These are phyloP conservation scores for Annona cherimola DNA, from an alignment of 164 flowering plant species.

Conservation along the genomic window DNA sequence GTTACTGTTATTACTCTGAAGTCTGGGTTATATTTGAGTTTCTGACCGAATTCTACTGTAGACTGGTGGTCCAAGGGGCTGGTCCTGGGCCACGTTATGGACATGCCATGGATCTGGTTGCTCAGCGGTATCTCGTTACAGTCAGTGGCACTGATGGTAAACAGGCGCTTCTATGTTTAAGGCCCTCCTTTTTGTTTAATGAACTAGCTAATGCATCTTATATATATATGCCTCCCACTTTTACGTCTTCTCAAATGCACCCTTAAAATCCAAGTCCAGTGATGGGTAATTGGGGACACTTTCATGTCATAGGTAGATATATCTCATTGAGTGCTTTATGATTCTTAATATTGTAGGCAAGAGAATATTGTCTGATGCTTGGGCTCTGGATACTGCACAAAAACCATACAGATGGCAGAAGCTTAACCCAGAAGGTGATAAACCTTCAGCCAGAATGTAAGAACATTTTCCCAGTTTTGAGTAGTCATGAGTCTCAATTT, in stretches of 20 bases:
- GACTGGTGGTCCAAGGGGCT: constrained; percentile 21
- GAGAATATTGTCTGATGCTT: constrained; percentile 86
- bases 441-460: constrained; percentile 93
- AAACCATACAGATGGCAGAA: constrained; percentile 92
- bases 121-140: constrained; percentile 18
- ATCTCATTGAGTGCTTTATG: not conserved
- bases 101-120: constrained; percentile 19
- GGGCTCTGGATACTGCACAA: constrained; percentile 95
- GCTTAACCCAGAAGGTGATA: constrained; percentile 90
- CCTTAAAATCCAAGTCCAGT: too few species aligned
- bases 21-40: not conserved
- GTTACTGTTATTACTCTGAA: not conserved
- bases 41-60: not conserved
- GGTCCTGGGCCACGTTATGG: constrained; percentile 23
- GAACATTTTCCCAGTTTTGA: constrained; percentile 19
- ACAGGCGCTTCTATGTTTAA: not conserved
- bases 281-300: not conserved
- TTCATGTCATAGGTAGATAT: not conserved
- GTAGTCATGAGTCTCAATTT: not conserved
- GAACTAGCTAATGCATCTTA: not conserved
- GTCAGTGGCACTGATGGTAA: constrained; percentile 20
- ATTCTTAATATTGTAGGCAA: constrained; percentile 45
- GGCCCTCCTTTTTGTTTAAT: not conserved
- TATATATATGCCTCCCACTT: not conserved
- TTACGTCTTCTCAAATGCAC: not conserved